These are phyloP conservation scores for Lentinula lateritia DNA, from an alignment of 768 basidiomycete genomes.

Conservation along the genomic window DNA sequence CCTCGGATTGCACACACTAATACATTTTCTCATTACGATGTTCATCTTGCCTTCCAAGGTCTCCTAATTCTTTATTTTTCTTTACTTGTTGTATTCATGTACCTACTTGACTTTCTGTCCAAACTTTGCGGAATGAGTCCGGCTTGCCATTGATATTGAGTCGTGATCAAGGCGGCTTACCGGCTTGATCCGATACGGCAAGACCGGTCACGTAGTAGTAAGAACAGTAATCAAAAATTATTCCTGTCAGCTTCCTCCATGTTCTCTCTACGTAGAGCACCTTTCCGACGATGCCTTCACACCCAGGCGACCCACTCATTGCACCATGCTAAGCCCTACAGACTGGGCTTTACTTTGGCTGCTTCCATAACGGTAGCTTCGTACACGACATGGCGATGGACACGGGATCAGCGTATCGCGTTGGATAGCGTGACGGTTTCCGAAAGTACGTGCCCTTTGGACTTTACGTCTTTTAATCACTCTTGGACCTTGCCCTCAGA, in stretches of 20 bases:
- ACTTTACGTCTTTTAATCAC: neutral
- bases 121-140: too few species aligned
- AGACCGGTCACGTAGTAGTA: neutral
- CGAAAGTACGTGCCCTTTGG: conserved; percentile 17
- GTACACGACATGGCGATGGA: conserved; percentile 45
- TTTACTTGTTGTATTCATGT: neutral
- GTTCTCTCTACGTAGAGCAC: conserved; percentile 1
- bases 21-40: too few species aligned
- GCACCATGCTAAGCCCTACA: conserved; percentile 1
- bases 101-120: neutral
- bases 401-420: conserved; percentile 36
- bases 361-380: conserved; percentile 39
- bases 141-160: too few species aligned
- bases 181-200: neutral
- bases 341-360: conserved; percentile 31
- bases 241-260: neutral
- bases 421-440: conserved; percentile 35
- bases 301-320: neutral
- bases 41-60: too few species aligned
- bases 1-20: neutral
- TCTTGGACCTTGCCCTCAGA: neutral
- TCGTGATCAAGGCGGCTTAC: neutral
- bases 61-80: neutral
- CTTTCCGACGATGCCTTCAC: conserved; percentile 4
- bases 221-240: neutral